Percentiles rank a stretch among this genome's conserved stretches.
Conservation (phyloP, 306 rosid species). For the Ceratonia siliqua region DNA sequence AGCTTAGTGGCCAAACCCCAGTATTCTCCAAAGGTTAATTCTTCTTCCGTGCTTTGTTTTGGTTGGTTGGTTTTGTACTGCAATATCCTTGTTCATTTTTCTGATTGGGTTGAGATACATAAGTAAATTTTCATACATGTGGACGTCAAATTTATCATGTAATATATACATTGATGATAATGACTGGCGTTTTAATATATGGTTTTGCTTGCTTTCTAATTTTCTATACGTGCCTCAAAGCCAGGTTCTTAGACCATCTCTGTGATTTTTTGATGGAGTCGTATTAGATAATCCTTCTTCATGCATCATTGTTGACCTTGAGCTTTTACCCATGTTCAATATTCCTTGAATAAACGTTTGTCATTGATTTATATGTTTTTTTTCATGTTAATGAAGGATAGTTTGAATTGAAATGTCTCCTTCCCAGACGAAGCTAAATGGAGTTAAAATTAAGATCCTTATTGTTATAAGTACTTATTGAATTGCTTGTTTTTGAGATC, state of each 20-base stretch:
- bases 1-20: constrained; percentile 77
- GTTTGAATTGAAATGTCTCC: neutral
- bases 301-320: too few relatives aligned
- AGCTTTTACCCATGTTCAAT: too few relatives aligned
- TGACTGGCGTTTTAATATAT: neutral
- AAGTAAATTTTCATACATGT: neutral
- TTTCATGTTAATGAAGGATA: neutral
- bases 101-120: neutral
- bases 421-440: neutral
- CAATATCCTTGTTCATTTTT: too few relatives aligned
- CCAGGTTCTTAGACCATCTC: too few relatives aligned
- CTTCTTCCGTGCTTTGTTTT: neutral
- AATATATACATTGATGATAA: neutral
- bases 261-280: too few relatives aligned
- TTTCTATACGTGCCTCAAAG: neutral
- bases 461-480: neutral
- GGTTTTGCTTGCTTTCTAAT: neutral
- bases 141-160: too few relatives aligned
- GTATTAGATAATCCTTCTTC: too few relatives aligned
- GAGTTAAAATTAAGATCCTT: neutral
- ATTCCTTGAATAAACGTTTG: neutral
- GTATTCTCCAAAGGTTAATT: constrained; percentile 74
- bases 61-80: neutral
- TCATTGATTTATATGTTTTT: neutral
- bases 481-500: neutral